Conservation (phyloP, 2,329 filamentous ascomycete genomes). For the Ophiostoma himal-ulmi region DNA sequence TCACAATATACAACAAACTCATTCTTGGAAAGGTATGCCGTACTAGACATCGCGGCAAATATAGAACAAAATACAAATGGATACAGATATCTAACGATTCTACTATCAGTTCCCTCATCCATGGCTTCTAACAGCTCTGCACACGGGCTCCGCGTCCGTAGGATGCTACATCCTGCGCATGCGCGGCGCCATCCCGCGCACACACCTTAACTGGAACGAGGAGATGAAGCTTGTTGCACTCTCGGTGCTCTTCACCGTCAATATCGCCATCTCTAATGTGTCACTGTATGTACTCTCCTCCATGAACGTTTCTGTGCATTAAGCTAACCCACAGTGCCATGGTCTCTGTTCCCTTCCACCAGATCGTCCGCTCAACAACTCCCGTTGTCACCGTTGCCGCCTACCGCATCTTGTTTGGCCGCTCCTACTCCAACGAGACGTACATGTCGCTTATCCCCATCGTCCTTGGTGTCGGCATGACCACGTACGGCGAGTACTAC, state of each 20-base stretch:
- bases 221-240: conserved; percentile 25
- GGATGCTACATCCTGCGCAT: conserved; percentile 25
- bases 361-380: conserved; percentile 55
- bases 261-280: conserved; percentile 28
- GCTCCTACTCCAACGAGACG: conserved; percentile 51
- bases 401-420: conserved; percentile 49
- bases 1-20: conserved; percentile 56
- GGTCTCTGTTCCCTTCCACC: conserved; percentile 56
- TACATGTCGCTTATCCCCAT: conserved; percentile 56
- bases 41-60: too few relatives aligned
- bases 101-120: conserved; percentile 24
- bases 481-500: conserved; percentile 56
- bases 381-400: conserved; percentile 57
- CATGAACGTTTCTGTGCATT: background rate
- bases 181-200: conserved; percentile 24
- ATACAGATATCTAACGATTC: background rate
- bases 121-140: conserved; percentile 28
- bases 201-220: conserved; percentile 20
- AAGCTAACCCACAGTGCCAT: conserved; percentile 19
- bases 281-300: conserved; percentile 20
- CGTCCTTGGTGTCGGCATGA: conserved; percentile 53
- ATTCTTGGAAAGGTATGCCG: conserved; percentile 38
- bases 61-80: background rate
- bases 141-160: conserved; percentile 26
- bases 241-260: conserved; percentile 27